Evolutionary conservation across 495 filamentous ascomycete species (phyloP), one percentile per base, ranked within the genome.

Genomic region (Aspergillus leporis): DNA sequence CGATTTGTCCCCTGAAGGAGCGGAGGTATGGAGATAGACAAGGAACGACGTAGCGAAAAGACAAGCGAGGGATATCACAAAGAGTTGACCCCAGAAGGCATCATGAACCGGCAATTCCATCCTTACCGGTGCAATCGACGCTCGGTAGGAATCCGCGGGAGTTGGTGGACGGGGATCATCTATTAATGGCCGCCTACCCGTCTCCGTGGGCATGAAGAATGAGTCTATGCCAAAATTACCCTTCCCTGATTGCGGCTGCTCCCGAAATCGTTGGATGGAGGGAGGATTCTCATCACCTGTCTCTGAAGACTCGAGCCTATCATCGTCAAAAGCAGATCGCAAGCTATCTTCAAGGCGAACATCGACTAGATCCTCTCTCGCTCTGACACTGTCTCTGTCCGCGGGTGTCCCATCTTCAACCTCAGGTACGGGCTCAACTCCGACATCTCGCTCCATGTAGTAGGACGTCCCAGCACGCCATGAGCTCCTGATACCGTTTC

Each of bases 51-150:
- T 93, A 18, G 93, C 87, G 66, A 98, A 85, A 38, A 98, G 74
- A 22, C 88, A 86, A 40, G 90, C 91, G 54, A 94, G 74, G 31
- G 83, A 87, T 70, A 98, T 93, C 58, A 96, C 72, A 68, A 91
- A 98, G 28, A 98, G 77, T 63, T 89, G 91, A n/a, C 88, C 90
- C 83, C 94, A 98, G 72, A 98, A 92, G 14, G 82, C 75, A 72
- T 98, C 95, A 73, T 98, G 91, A n/a, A 72, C 66, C 19, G 83
- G 81, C 10, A 83, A 79, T 51, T 85, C 80, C 50, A 75, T 76
- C 14, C 80, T 76, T 21, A 79, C 75, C 22, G 81, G 78, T 8
- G 82, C 81, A 43, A 84, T 61, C 7, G 74, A 76, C 5, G 66
- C 63, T 23, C 72, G 67, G 21, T 74, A 67, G 3, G 78, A 77